These are phyloP conservation scores for Tolypocladium nubicola DNA, from an alignment of 2,329 filamentous ascomycete genomes.

Conservation along the genomic window DNA sequence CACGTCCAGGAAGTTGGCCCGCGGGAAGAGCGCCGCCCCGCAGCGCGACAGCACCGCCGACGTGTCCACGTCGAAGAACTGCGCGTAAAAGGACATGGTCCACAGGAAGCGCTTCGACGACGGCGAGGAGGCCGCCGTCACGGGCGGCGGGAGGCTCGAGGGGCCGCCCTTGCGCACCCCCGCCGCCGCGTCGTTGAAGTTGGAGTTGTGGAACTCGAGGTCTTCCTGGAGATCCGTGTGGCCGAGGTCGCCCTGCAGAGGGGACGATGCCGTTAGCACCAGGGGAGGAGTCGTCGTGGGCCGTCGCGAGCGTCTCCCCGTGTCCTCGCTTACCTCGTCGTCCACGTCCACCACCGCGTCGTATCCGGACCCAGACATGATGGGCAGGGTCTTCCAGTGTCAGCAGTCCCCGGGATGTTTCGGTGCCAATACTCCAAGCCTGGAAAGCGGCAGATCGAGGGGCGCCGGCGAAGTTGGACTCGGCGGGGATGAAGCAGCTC, in stretches of 20 bases:
- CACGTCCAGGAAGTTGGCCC: slow-evolving; percentile 92
- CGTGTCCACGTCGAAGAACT: slow-evolving; percentile 98
- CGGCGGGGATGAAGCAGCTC: slow-evolving; percentile 5
- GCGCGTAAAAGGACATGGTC: slow-evolving; percentile 86
- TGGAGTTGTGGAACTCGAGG: slow-evolving; percentile 94
- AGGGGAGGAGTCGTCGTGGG: not conserved
- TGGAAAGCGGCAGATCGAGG: not conserved
- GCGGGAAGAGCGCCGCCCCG: slow-evolving; percentile 78
- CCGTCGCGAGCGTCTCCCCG: not conserved
- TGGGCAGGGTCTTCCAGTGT: slow-evolving; percentile 9
- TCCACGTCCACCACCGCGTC: slow-evolving; percentile 98
- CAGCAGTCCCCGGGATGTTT: not conserved
- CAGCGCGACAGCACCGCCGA: slow-evolving; percentile 79
- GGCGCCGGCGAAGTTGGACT: not conserved
- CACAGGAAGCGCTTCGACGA: slow-evolving; percentile 82
- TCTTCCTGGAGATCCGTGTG: slow-evolving; percentile 98
- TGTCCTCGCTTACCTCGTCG: slow-evolving; percentile 57
- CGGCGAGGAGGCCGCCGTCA: slow-evolving; percentile 34
- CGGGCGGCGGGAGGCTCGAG: slow-evolving; percentile 46
- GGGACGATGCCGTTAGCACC: not conserved
- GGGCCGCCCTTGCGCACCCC: slow-evolving; percentile 37
- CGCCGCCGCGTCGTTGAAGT: slow-evolving; percentile 55
- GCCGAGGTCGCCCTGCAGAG: slow-evolving; percentile 76
- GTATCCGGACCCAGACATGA: slow-evolving; percentile 78
- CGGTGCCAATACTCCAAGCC: not conserved